phyloP scores from a whole-genome alignment of 768 basidiomycete genomes.

The Lyophyllum atratum region DNA sequence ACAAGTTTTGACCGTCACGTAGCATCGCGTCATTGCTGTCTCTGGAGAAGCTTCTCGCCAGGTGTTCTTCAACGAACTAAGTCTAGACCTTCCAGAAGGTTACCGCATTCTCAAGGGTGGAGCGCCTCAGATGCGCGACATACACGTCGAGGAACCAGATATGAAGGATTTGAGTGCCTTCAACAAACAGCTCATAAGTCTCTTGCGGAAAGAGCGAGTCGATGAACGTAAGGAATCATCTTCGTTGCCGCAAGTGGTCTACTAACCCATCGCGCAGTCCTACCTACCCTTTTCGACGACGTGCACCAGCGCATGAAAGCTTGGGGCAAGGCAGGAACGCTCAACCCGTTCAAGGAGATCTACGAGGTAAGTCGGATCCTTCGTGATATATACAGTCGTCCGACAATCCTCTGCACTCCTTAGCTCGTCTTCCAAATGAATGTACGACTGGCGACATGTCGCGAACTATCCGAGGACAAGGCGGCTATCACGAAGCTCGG shows the following conservation, averaged over 20 bases:
- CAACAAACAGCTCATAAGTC: constrained; percentile 1
- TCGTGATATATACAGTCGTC: background rate
- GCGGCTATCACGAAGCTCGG: constrained; percentile 13
- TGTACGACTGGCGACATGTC: constrained; percentile 18
- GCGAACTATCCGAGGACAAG: constrained; percentile 19
- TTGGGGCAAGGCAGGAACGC: constrained; percentile 18
- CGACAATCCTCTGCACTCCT: background rate
- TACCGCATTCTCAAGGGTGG: constrained; percentile 25
- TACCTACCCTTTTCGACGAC: constrained; percentile 20
- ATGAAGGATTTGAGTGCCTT: constrained; percentile 1
- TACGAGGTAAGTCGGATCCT: constrained; percentile 13
- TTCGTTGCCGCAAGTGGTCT: background rate
- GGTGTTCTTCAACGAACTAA: constrained; percentile 24
- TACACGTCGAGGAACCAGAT: constrained; percentile 13
- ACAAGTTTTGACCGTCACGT: too few species aligned
- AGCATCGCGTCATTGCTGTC: constrained; percentile 25
- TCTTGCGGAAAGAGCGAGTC: constrained; percentile 14
- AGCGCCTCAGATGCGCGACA: constrained; percentile 18
- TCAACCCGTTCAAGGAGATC: constrained; percentile 19
- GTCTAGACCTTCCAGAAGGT: constrained; percentile 21
- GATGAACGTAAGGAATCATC: constrained; percentile 1
- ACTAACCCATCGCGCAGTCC: background rate
- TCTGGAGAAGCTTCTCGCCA: constrained; percentile 24
- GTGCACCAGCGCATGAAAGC: constrained; percentile 10
- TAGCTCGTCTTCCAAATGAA: constrained; percentile 23